phyloP scores from a whole-genome alignment of 352 stramenopile genomes.

The Phytophthora colocasiae region DNA sequence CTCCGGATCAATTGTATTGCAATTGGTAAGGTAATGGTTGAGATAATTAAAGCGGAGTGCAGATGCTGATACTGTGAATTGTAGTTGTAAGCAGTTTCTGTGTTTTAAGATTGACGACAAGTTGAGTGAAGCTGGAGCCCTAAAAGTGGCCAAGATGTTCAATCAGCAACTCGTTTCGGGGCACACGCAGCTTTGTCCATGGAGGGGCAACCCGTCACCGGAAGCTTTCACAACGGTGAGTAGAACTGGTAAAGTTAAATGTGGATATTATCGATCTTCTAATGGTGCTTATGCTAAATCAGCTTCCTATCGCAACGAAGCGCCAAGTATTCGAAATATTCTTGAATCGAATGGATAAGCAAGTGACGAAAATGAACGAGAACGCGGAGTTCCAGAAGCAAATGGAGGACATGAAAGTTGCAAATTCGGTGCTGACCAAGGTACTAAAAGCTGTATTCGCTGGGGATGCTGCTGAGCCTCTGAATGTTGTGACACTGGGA shows the following conservation, averaged over 20 bases:
- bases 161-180: conserved; percentile 46
- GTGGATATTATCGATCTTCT: background rate
- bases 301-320: conserved; percentile 48
- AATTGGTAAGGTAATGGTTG: conserved; percentile 27
- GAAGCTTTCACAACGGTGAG: conserved; percentile 62
- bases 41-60: background rate
- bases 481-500: conserved; percentile 18
- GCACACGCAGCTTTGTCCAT: conserved; percentile 62
- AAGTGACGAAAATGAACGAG: conserved; percentile 19
- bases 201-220: conserved; percentile 63
- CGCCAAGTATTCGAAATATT: conserved; percentile 40
- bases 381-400: conserved; percentile 23
- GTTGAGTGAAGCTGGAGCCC: conserved; percentile 49
- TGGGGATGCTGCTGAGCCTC: background rate
- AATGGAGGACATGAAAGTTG: conserved; percentile 22
- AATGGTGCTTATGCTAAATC: background rate
- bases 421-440: conserved; percentile 16
- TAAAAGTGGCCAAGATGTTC: conserved; percentile 50
- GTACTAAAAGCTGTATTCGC: conserved; percentile 19
- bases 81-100: conserved; percentile 53
- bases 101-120: conserved; percentile 61
- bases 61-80: conserved; percentile 17
- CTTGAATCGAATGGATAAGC: conserved; percentile 24
- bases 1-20: conserved; percentile 55
- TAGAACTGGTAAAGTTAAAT: background rate